Evolutionary conservation across 2,329 filamentous ascomycete species (phyloP), one percentile per base, ranked within the genome.

Genomic region (Aspergillus floridensis): DNA sequence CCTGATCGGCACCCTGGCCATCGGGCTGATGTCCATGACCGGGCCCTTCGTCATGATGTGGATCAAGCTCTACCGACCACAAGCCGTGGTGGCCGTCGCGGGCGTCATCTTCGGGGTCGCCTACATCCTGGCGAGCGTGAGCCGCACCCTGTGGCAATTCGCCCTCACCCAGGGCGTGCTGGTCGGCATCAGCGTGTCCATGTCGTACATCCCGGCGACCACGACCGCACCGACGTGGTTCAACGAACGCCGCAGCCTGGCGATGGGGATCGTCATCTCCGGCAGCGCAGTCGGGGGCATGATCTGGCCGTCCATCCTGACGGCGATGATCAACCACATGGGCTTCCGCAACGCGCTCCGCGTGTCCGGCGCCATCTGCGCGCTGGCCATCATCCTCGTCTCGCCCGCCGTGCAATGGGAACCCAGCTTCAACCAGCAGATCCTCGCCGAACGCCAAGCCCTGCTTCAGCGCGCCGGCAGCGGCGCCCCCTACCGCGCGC

Each of bases 251-350:
- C 21, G 48, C 7, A 21, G 22, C 14, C 14, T 29, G 1, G 48
- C 48, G 12, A 49, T 49, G 48, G 48, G 48, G 14, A 29, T 49
- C 14, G 12, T 49, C 5, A 69, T 74, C 16, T 70, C 72, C 4
- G 77, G 76, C 3, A 74, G 75, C 2, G 76, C 76, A 0, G 67
- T 78, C 2, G 77, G 77, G 2, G 77, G 76, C 46, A 68, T 79
- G 49, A 66, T 76, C 3, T 29, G 22, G 48, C 29, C 22, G 8
- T 49, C 48, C 2, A 16, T 24, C 3, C 22, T 29, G 5, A 49
- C 29, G 4, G 46, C 24, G 7, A n/a, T 29, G 21, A 26, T 29
- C 24, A 12, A 24, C 24, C 48, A 31, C 8, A 7, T 29, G 24
- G 48, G 24, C 7, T 49, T 26, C 22, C 48, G 24, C 21, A 24